Percentiles rank a stretch among this genome's conserved stretches.
phyloP scores from a whole-genome alignment of 768 basidiomycete genomes.

The Pleurotus sapidus region DNA sequence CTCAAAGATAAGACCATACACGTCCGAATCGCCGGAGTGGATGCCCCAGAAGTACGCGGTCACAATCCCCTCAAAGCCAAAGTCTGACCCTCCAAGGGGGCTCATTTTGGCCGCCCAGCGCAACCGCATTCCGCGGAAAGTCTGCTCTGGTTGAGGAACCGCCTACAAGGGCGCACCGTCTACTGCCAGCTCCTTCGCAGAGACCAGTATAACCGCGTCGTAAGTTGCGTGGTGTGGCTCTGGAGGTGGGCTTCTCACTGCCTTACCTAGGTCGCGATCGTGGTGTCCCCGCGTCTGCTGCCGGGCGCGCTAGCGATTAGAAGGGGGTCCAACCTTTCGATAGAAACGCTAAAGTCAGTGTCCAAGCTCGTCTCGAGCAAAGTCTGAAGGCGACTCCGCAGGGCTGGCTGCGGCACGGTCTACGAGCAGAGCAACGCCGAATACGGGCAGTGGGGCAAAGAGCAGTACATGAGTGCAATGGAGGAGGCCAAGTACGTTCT shows the following conservation, averaged over 20 bases:
- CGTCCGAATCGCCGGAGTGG: conserved; percentile 86
- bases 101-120: conserved; percentile 79
- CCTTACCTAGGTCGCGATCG: conserved; percentile 59
- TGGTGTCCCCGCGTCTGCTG: conserved; percentile 49
- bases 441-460: conserved; percentile 70
- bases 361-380: not conserved
- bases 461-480: conserved; percentile 60
- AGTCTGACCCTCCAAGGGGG: conserved; percentile 39
- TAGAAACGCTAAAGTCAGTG: conserved; percentile 70
- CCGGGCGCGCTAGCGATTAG: conserved; percentile 41
- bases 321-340: conserved; percentile 45
- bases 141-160: conserved; percentile 63
- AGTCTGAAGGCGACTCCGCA: not conserved
- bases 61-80: not conserved
- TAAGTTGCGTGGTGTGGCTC: conserved; percentile 31
- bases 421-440: conserved; percentile 79
- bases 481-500: conserved; percentile 60
- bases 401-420: conserved; percentile 62
- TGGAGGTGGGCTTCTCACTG: not conserved
- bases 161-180: conserved; percentile 55
- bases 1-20: conserved; percentile 81
- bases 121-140: conserved; percentile 79
- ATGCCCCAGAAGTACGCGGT: conserved; percentile 80
- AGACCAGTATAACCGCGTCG: conserved; percentile 85
- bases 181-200: conserved; percentile 70